Conservation (phyloP, 306 rosid species). For the Sindora glabra region DNA sequence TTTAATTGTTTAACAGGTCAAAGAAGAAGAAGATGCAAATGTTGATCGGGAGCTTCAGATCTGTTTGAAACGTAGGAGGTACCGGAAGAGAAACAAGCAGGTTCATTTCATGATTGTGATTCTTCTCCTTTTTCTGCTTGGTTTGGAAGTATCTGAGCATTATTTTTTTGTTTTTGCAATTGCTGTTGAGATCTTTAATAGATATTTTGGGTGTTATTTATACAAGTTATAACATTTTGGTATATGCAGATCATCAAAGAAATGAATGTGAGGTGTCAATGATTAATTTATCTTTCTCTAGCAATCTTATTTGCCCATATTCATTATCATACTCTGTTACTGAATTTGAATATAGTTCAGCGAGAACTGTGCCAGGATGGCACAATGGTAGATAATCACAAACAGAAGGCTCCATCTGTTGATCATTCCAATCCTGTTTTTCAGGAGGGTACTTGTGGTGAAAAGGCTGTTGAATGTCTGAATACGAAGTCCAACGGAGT, state of each 20-base stretch:
- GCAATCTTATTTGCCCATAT: constrained; percentile 4
- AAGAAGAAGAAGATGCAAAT: constrained; percentile 89
- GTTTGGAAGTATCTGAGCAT: not conserved
- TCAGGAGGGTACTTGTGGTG: constrained; percentile 28
- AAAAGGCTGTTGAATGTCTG: constrained; percentile 21
- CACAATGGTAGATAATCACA: constrained; percentile 22
- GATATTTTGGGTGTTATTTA: not conserved
- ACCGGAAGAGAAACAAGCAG: constrained; percentile 54
- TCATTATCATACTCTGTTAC: constrained; percentile 6
- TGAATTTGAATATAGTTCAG: constrained; percentile 33
- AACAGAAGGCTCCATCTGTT: constrained; percentile 21
- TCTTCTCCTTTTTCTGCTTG: constrained; percentile 5
- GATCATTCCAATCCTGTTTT: constrained; percentile 27
- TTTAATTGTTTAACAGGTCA: constrained; percentile 43
- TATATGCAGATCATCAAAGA: not conserved
- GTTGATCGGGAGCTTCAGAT: constrained; percentile 65
- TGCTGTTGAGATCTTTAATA: not conserved
- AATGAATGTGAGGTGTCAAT: constrained; percentile 2
- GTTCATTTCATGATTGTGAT: constrained; percentile 21
- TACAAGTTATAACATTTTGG: not conserved
- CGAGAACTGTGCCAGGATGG: constrained; percentile 28
- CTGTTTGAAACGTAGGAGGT: constrained; percentile 67
- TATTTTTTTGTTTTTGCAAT: not conserved
- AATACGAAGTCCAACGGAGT: constrained; percentile 17
- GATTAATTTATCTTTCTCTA: not conserved